Conservation (phyloP, 2,329 filamentous ascomycete species). For the Cordyceps fumosorosea region DNA sequence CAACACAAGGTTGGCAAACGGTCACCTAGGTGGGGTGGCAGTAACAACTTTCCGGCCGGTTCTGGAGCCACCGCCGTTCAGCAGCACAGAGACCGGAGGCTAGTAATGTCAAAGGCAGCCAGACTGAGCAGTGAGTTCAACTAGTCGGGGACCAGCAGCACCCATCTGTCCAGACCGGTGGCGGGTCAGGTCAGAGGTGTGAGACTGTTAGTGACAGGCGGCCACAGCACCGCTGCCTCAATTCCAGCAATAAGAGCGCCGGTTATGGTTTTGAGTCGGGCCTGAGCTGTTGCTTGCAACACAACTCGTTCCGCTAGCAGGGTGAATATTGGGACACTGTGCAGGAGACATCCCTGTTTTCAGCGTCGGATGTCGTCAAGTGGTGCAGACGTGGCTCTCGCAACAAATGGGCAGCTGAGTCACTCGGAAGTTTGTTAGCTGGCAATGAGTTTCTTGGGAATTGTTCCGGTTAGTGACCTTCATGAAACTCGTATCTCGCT, state of each 20-base stretch:
- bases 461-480: not conserved
- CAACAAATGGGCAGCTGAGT: conserved; percentile 6
- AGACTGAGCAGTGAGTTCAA: not conserved
- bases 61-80: not conserved
- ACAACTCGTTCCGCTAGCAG: conserved; percentile 5
- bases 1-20: conserved; percentile 9
- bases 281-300: conserved; percentile 3
- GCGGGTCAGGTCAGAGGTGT: conserved; percentile 5
- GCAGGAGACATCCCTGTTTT: conserved; percentile 13
- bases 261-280: conserved; percentile 4
- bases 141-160: not conserved
- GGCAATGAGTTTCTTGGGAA: not conserved
- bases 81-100: not conserved
- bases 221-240: not conserved
- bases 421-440: not conserved
- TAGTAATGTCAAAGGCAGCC: not conserved
- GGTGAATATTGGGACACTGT: conserved; percentile 5
- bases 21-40: conserved; percentile 11
- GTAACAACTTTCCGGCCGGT: not conserved
- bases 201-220: not conserved
- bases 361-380: conserved; percentile 6
- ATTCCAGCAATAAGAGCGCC: not conserved
- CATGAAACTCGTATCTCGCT: not conserved
- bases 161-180: not conserved
- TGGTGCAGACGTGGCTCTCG: conserved; percentile 1